A percentile compares a stretch with the other conserved stretches of the same genome.
Evolutionary conservation across 345 rosid genomes (phyloP).

Genomic region (Camelina hispida): DNA sequence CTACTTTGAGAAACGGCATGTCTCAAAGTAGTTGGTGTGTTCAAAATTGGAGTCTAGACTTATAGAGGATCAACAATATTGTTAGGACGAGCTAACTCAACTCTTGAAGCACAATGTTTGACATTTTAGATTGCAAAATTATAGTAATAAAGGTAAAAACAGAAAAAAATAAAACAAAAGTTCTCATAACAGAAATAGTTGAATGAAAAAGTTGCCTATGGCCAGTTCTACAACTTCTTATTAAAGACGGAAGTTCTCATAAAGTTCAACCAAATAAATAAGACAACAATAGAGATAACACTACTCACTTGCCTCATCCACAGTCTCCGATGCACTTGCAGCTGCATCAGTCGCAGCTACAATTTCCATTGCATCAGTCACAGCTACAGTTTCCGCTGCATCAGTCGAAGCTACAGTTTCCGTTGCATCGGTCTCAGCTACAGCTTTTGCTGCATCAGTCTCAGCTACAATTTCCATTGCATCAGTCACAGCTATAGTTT

Average conservation of each 20-base stretch:
- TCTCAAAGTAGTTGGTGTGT: background rate
- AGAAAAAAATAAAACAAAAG: background rate
- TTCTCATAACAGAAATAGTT: background rate
- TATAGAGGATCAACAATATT: background rate
- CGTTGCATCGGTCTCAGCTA: no score
- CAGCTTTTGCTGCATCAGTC: no score
- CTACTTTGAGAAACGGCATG: background rate
- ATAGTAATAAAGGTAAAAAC: background rate
- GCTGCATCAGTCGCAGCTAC: background rate
- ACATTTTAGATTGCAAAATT: background rate
- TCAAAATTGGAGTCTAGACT: background rate
- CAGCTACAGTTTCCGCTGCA: no score
- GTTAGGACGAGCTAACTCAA: background rate
- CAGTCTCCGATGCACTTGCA: background rate
- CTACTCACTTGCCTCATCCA: slow-evolving; percentile 3
- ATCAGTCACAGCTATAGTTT: no score
- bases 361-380: no score
- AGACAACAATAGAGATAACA: no score
- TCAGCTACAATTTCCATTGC: no score
- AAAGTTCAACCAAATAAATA: slow-evolving; percentile 1
- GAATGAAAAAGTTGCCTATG: no score
- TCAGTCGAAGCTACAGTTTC: no score
- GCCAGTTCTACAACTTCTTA: no score
- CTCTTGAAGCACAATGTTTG: background rate
- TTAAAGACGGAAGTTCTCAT: no score